phyloP scores from a whole-genome alignment of 129 eudicot species.

The Pulicaria dysenterica region DNA sequence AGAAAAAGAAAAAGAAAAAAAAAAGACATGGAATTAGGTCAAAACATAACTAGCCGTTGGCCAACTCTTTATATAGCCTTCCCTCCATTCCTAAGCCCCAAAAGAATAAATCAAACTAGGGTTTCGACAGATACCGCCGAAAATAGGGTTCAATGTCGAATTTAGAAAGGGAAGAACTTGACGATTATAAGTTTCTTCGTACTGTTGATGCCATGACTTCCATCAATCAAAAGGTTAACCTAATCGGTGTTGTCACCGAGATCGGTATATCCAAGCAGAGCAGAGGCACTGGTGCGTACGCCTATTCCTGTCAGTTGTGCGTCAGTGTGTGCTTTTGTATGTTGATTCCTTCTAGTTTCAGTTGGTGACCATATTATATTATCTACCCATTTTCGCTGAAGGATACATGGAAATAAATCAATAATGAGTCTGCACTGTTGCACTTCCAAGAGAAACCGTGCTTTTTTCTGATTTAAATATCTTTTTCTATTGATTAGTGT shows the following conservation, averaged over 20 bases:
- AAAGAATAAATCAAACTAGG: slow-evolving; percentile 22
- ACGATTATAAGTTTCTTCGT: slow-evolving; percentile 57
- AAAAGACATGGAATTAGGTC: background rate
- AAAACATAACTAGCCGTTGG: slow-evolving; percentile 8
- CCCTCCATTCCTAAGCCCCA: background rate
- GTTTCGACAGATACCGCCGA: slow-evolving; percentile 18
- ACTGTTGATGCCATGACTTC: slow-evolving; percentile 63
- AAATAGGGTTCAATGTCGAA: slow-evolving; percentile 21
- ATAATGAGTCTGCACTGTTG: no score
- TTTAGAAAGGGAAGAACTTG: slow-evolving; percentile 24
- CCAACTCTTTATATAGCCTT: background rate
- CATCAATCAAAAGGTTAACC: slow-evolving; percentile 67
- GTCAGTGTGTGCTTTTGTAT: background rate
- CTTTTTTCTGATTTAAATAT: background rate
- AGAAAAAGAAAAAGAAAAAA: no score
- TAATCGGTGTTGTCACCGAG: slow-evolving; percentile 67
- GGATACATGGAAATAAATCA: background rate
- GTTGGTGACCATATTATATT: background rate
- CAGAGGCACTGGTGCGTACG: slow-evolving; percentile 77
- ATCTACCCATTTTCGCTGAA: background rate
- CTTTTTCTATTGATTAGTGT: background rate
- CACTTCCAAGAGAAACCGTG: background rate
- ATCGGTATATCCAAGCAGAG: slow-evolving; percentile 51
- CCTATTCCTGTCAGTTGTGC: background rate
- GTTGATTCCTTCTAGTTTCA: slow-evolving; percentile 5